Conservation (phyloP, 1,284 basidiomycete genomes). For the Rhizoctonia solani region DNA sequence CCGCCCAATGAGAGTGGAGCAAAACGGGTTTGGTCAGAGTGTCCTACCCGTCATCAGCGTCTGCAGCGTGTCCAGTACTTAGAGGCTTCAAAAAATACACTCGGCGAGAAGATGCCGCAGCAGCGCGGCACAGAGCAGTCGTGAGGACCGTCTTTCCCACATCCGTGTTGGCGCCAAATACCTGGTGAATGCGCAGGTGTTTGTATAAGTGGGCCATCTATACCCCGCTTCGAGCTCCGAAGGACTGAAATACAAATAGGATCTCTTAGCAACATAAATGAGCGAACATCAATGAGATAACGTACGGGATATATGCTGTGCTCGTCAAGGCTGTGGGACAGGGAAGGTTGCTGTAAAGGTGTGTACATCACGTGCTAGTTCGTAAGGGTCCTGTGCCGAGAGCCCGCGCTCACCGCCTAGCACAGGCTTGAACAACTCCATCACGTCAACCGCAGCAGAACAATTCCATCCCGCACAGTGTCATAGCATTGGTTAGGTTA, state of each 20-base stretch:
- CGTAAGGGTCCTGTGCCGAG: constrained; percentile 14
- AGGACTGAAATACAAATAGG: neutral
- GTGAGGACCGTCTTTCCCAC: constrained; percentile 92
- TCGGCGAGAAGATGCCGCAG: constrained; percentile 55
- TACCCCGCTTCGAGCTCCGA: too few relatives aligned
- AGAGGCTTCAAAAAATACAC: constrained; percentile 91
- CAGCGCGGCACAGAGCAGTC: constrained; percentile 78
- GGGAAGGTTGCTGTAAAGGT: neutral
- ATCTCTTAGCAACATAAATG: neutral
- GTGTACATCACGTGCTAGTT: constrained; percentile 7
- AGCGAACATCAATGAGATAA: neutral
- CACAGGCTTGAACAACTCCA: constrained; percentile 16
- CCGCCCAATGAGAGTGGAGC: neutral
- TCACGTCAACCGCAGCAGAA: constrained; percentile 32
- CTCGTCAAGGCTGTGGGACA: neutral
- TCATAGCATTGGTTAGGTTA: neutral
- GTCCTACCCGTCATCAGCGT: constrained; percentile 77
- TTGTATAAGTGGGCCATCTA: constrained; percentile 62
- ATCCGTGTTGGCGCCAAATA: constrained; percentile 91
- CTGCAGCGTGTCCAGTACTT: constrained; percentile 79
- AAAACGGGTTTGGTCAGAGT: constrained; percentile 42
- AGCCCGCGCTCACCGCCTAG: constrained; percentile 16
- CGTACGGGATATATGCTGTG: constrained; percentile 21
- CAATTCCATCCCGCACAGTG: neutral
- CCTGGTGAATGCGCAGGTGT: constrained; percentile 81